A percentile compares a stretch with the other conserved stretches of the same genome.
Evolutionary conservation across 2,329 filamentous ascomycete genomes (phyloP).

Genomic region (Simplicillium sp.): DNA sequence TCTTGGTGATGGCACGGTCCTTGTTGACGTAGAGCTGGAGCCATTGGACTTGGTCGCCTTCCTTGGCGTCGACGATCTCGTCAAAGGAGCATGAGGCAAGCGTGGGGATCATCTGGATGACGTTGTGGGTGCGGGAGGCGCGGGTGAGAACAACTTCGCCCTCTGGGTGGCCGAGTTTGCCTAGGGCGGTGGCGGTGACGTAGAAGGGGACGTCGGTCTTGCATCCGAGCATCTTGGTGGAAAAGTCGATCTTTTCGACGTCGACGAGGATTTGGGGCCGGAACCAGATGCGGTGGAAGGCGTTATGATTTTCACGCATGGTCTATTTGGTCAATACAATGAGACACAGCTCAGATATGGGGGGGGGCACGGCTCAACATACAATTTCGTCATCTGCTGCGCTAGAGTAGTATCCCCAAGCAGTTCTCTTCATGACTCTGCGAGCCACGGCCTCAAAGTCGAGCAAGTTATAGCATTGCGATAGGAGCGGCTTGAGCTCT

Average conservation of each 20-base stretch:
- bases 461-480: conserved; percentile 86
- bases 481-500: conserved; percentile 65
- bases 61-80: conserved; percentile 80
- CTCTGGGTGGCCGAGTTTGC: conserved; percentile 88
- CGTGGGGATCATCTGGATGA: conserved; percentile 98
- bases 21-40: conserved; percentile 97
- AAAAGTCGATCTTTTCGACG: conserved; percentile 77
- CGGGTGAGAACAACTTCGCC: conserved; percentile 87
- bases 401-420: conserved; percentile 96
- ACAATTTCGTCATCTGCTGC: conserved; percentile 52
- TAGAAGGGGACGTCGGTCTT: conserved; percentile 86
- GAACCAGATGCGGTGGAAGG: conserved; percentile 97
- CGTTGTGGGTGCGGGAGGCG: conserved; percentile 74
- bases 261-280: conserved; percentile 81
- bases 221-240: conserved; percentile 88
- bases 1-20: conserved; percentile 79
- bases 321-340: conserved; percentile 43
- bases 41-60: conserved; percentile 85
- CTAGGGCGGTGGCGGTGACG: conserved; percentile 89
- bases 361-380: conserved; percentile 4
- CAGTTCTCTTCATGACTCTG: conserved; percentile 86
- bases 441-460: conserved; percentile 94
- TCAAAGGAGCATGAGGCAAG: conserved; percentile 95
- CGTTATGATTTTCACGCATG: conserved; percentile 87
- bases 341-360: neutral